Base-by-base conservation (phyloP, 1,139 yeast genomes). In the Yamadazyma atlantica region DNA sequence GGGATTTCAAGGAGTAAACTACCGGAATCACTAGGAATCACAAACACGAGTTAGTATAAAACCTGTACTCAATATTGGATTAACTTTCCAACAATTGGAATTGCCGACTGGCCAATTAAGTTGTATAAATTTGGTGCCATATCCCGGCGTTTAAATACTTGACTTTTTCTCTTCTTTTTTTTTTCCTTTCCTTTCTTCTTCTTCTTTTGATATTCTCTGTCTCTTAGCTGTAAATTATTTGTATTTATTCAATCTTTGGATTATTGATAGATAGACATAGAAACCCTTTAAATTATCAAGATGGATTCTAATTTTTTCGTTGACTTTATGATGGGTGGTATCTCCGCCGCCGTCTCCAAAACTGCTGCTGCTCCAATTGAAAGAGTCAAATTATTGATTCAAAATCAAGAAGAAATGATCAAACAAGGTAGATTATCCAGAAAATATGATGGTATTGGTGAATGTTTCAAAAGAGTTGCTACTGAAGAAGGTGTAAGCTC, bases 291-390 rank as follows among this genome's bases (percentile, higher is more conserved):
- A 19, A 19, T 6, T 19, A 6, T 19, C 22, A 19, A 9, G 22
- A 60, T 59, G 64, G 64, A 61, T 48, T 48, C 51, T 41, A 46
- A 53, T 40, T 62, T 62, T 57, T 45, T 61, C 49, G 45, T 58
- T 57, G 75, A 71, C 55, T 71, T 71, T 63, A 48, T 71, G 69
- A 45, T 70, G 75, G 77, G 77, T 62, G 77, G 77, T 71, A 74
- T 71, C 50, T 71, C 77, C 69, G 77, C 77, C 65, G 77, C 77
- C 59, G 74, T 71, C 64, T 69, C 76, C 50, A 71, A 71, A 67
- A 71, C 77, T 48, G 76, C 75, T 40, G 76, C 76, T 53, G 76
- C 77, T 53, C 77, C 77, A 66, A 70, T 71, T 60, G 77, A 71
- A 64, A 69, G 77, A 68, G 76, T 71, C 55, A 71, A 71, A 64